phyloP scores from a whole-genome alignment of 169 alveolate genomes.

The Amoebophrya sp. region DNA sequence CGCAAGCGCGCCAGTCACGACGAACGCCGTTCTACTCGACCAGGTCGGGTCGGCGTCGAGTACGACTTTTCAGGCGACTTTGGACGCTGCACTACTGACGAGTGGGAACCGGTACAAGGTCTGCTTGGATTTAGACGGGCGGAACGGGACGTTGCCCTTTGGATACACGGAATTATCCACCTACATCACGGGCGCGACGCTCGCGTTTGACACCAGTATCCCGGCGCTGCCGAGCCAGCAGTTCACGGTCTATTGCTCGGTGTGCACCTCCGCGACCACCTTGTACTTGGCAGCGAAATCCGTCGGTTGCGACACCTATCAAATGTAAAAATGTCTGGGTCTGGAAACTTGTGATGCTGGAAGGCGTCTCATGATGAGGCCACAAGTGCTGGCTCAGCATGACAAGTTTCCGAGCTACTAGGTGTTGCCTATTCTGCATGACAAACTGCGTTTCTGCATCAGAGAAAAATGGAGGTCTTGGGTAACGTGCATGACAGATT shows the following conservation, averaged over 20 bases:
- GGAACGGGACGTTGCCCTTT: neutral
- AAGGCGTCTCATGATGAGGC: no score
- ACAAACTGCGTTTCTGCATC: no score
- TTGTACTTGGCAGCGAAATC: neutral
- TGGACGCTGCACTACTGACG: neutral
- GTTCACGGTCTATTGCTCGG: neutral
- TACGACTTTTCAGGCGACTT: neutral
- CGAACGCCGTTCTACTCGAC: neutral
- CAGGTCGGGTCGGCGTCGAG: neutral
- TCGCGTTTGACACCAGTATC: neutral
- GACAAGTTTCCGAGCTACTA: no score
- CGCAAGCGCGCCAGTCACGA: neutral
- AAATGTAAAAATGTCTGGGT: no score
- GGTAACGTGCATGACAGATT: no score
- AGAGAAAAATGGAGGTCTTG: no score
- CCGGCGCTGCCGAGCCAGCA: neutral
- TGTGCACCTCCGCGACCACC: neutral
- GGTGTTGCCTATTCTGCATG: no score
- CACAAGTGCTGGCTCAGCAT: no score
- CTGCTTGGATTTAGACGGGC: neutral
- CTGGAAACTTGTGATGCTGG: no score
- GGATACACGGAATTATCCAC: neutral
- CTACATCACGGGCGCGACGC: neutral
- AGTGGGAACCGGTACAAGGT: neutral
- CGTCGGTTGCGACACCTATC: neutral